phyloP scores from a whole-genome alignment of 108 stramenopile species.

The Cyclostephanos tholiformis region DNA sequence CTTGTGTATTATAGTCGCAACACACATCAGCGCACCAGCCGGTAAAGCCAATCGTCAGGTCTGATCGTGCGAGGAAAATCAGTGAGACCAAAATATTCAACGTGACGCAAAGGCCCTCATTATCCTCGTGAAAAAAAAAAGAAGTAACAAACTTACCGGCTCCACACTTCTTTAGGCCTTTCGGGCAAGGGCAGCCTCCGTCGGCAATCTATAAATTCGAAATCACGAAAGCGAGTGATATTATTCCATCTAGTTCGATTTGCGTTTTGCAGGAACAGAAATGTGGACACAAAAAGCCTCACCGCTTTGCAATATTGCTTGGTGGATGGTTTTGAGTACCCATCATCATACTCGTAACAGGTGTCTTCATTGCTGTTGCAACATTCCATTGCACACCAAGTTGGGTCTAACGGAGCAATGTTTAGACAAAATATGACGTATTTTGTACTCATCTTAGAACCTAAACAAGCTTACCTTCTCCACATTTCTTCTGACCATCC shows the following conservation, averaged over 20 bases:
- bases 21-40: background rate
- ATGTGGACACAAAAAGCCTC: no score
- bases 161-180: background rate
- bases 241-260: no score
- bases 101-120: background rate
- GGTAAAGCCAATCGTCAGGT: background rate
- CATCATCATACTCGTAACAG: no score
- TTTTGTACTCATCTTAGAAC: no score
- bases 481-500: background rate
- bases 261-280: no score
- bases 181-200: slow-evolving; percentile 13
- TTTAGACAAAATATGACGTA: no score
- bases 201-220: background rate
- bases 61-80: background rate
- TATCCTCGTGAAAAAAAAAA: background rate
- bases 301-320: no score
- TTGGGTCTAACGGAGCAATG: no score
- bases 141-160: background rate
- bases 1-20: background rate
- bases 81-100: background rate
- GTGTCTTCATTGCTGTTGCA: no score
- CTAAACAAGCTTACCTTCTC: background rate
- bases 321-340: no score
- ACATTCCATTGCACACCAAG: background rate
- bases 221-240: no score